phyloP scores from a whole-genome alignment of 1,284 basidiomycete species.

The Sphagnurus paluster region DNA sequence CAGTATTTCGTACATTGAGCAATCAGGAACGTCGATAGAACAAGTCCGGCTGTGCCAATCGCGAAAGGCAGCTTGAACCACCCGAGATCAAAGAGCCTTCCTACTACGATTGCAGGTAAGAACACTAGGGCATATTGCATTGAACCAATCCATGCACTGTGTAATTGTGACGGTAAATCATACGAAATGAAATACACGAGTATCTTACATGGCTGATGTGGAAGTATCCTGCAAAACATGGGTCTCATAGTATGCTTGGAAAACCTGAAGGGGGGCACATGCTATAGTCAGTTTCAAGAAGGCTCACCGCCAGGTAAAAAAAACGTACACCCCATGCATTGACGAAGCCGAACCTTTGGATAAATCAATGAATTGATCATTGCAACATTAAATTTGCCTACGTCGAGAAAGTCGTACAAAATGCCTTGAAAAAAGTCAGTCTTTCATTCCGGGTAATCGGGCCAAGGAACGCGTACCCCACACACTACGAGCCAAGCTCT shows the following conservation, averaged over 20 bases:
- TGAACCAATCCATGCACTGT: constrained; percentile 15
- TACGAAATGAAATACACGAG: background rate
- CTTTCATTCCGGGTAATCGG: background rate
- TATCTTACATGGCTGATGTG: constrained; percentile 5
- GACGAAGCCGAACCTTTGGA: constrained; percentile 13
- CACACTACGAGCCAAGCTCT: constrained; percentile 33
- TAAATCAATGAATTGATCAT: background rate
- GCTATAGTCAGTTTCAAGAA: constrained; percentile 1
- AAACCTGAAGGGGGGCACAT: constrained; percentile 29
- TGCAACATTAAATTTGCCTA: constrained; percentile 22
- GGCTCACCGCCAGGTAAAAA: background rate
- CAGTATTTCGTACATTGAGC: constrained; percentile 49
- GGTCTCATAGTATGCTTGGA: constrained; percentile 43
- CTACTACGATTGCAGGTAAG: constrained; percentile 12
- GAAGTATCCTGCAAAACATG: constrained; percentile 29
- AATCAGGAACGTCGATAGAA: constrained; percentile 47
- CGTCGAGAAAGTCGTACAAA: constrained; percentile 33
- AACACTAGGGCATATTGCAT: constrained; percentile 14
- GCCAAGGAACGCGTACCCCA: constrained; percentile 15
- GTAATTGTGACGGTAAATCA: background rate
- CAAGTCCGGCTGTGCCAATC: constrained; percentile 38
- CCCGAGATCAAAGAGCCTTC: constrained; percentile 32
- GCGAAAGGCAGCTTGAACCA: constrained; percentile 42
- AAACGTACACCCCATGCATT: constrained; percentile 24
- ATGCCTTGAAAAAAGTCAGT: constrained; percentile 17